Evolutionary conservation across 768 basidiomycete species (phyloP), one percentile per base, ranked within the genome.

Genomic region (Hericium coralloides): DNA sequence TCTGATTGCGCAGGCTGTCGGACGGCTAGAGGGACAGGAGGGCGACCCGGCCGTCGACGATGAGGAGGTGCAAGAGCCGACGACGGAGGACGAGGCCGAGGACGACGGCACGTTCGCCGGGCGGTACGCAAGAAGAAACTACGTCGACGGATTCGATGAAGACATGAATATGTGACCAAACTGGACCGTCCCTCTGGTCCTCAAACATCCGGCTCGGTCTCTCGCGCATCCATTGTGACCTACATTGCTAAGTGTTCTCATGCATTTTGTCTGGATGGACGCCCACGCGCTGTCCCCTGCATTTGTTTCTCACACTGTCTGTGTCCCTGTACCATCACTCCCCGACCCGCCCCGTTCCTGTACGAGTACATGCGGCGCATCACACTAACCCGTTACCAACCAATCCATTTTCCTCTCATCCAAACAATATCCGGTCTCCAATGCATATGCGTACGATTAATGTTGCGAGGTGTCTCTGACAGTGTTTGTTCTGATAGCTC

Each of bases 1-100:
- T 56, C 69, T 88, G 49, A 60, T 65, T 56, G 63, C 69, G 31
- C 74, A 72, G 12, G 70, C 74, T n/a, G 71, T 72, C 53, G 77
- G 77, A 6, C 63, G 74, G 45, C 65, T 77, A 52, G 67, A 62
- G 52, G 64, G 68, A 63, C 70, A 55, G 61, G 64, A 63, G 61
- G 68, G 41, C 38, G 64, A 69, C 56, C 61, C 53, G 23, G 64
- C 59, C 0, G 67, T 71, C 18, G 56, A 63, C 20, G 67, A 63
- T 55, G 73, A 72, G 22, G 74, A 76, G n/a, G 72, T 72, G 6
- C 69, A 71, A 38, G 73, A 66, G 53, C 71, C 74, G 45, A 82
- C 79, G 41, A 84, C 86, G 39, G 89, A 92, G 62, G 89, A 93
- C 55, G 89, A 92, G 66, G 80, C 83, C 56, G 85, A 84, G 61